Evolutionary conservation across 2,329 filamentous ascomycete species (phyloP).

Genomic region (Onygenales sp.): DNA sequence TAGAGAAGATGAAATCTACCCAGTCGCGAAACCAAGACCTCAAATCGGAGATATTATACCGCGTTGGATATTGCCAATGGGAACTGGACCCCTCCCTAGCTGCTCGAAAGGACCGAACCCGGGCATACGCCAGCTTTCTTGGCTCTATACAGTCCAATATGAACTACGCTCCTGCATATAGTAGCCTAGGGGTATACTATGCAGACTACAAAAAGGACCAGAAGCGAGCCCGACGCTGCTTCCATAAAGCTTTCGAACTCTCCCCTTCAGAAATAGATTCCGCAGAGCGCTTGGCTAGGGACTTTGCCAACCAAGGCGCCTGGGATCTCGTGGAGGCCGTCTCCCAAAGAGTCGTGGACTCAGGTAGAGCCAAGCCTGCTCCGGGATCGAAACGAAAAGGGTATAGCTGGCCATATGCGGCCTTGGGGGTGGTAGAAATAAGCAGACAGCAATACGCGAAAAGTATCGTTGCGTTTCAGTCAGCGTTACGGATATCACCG

Average conservation of each 20-base stretch:
- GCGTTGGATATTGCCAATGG: conserved; percentile 81
- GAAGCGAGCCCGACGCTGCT: conserved; percentile 78
- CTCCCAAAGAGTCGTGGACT: conserved; percentile 81
- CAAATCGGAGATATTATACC: conserved; percentile 76
- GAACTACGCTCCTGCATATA: conserved; percentile 84
- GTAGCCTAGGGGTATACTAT: conserved; percentile 82
- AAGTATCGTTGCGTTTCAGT: conserved; percentile 85
- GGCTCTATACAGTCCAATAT: conserved; percentile 76
- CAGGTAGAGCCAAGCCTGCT: conserved; percentile 81
- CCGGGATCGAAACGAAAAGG: conserved; percentile 90
- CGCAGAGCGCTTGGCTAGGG: conserved; percentile 74
- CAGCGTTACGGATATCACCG: conserved; percentile 72
- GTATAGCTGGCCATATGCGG: conserved; percentile 92
- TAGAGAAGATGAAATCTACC: conserved; percentile 55
- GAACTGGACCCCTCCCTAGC: conserved; percentile 64
- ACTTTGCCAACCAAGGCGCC: conserved; percentile 81
- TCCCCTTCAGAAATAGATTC: conserved; percentile 78
- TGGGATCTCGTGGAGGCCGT: conserved; percentile 96
- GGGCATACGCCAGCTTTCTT: conserved; percentile 76
- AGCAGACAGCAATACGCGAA: conserved; percentile 87
- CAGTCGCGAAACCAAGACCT: conserved; percentile 56
- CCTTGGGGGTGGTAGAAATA: conserved; percentile 84
- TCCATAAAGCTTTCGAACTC: conserved; percentile 91
- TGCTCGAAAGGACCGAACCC: conserved; percentile 68
- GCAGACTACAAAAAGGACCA: conserved; percentile 83